Evolutionary conservation across 345 rosid genomes (phyloP).

Genomic region (Acer campestre): DNA sequence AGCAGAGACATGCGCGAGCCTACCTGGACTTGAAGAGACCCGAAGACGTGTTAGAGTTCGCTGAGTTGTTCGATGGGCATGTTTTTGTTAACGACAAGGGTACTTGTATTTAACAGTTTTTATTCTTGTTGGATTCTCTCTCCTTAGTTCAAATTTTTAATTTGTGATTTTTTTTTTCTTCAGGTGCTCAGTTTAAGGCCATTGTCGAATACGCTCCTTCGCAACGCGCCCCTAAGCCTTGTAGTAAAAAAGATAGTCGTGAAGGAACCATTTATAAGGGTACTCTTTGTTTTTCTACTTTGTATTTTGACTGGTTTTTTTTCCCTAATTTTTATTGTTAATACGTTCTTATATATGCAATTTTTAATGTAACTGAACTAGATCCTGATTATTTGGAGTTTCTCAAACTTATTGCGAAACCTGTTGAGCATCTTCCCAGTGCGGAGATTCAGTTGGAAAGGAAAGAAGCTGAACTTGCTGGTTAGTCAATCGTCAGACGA

Average conservation of each 20-base stretch:
- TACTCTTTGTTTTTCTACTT: conserved; percentile 8
- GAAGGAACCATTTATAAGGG: conserved; percentile 67
- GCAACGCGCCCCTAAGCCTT: conserved; percentile 58
- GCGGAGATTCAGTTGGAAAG: conserved; percentile 69
- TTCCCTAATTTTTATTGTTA: not conserved
- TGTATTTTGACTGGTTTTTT: not conserved
- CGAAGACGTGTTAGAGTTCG: conserved; percentile 67
- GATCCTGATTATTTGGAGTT: conserved; percentile 77
- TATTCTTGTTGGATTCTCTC: not conserved
- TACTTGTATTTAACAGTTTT: conserved; percentile 18
- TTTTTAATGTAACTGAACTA: conserved; percentile 12
- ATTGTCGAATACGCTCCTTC: conserved; percentile 76
- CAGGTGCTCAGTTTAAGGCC: conserved; percentile 68
- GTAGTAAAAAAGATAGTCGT: conserved; percentile 55
- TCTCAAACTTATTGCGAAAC: conserved; percentile 64
- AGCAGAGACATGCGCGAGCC: conserved; percentile 61
- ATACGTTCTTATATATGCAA: not conserved
- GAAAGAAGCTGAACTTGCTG: conserved; percentile 66
- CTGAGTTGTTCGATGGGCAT: conserved; percentile 71
- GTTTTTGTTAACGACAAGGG: conserved; percentile 78
- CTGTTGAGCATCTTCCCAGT: conserved; percentile 65
- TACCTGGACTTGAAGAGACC: conserved; percentile 61
- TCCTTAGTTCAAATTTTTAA: not conserved
- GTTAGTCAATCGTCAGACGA: conserved; percentile 29
- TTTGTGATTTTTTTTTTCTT: not conserved